Conservation (phyloP, 2,329 filamentous ascomycete species). For the Elsinoe australis region DNA sequence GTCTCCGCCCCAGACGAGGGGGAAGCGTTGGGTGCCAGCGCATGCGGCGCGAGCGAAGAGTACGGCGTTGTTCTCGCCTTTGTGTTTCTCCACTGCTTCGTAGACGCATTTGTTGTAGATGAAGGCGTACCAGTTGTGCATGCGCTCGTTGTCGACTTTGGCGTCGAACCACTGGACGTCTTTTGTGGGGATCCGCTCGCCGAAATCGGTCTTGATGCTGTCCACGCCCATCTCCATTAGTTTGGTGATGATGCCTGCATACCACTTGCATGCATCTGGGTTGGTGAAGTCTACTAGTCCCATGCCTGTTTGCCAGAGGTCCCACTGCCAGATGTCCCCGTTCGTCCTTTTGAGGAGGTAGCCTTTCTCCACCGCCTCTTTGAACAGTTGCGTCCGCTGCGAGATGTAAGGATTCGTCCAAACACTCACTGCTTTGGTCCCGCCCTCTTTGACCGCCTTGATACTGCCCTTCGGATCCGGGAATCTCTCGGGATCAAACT, state of each 20-base stretch:
- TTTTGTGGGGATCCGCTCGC: slow-evolving; percentile 60
- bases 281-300: slow-evolving; percentile 68
- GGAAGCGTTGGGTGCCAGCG: slow-evolving; percentile 62
- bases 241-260: slow-evolving; percentile 50
- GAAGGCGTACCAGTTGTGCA: slow-evolving; percentile 74
- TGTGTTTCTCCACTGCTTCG: slow-evolving; percentile 50
- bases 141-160: slow-evolving; percentile 53
- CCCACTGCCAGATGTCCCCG: slow-evolving; percentile 67
- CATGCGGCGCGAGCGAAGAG: slow-evolving; percentile 62
- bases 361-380: slow-evolving; percentile 55
- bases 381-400: slow-evolving; percentile 60
- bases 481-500: slow-evolving; percentile 61
- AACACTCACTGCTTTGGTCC: slow-evolving; percentile 57
- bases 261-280: slow-evolving; percentile 60
- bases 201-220: slow-evolving; percentile 68
- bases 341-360: slow-evolving; percentile 62
- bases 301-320: slow-evolving; percentile 72
- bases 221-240: slow-evolving; percentile 64
- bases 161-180: slow-evolving; percentile 59
- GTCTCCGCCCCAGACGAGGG: slow-evolving; percentile 64
- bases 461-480: slow-evolving; percentile 61
- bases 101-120: slow-evolving; percentile 65
- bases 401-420: slow-evolving; percentile 72
- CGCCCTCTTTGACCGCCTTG: slow-evolving; percentile 53
- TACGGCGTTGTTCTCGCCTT: slow-evolving; percentile 49